Conservation (phyloP, 2,329 filamentous ascomycete genomes). For the Bipolaris bicolor region DNA sequence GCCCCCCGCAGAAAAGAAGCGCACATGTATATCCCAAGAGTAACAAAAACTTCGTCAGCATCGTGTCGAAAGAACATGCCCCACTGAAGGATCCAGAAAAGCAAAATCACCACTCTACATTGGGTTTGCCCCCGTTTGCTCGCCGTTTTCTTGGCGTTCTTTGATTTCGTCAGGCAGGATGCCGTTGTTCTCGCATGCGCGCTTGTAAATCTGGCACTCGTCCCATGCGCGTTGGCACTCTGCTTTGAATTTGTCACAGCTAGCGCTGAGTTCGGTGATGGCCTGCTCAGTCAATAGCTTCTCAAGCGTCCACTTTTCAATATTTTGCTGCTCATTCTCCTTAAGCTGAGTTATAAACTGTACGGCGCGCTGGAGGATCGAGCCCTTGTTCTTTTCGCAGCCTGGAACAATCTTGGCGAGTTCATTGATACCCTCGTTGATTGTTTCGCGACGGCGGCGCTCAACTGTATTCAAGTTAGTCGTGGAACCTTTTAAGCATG, state of each 20-base stretch:
- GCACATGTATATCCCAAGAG: constrained; percentile 13
- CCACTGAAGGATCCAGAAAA: neutral
- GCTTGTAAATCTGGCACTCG: constrained; percentile 80
- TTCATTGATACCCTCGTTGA: constrained; percentile 98
- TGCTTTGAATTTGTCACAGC: constrained; percentile 83
- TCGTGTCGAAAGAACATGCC: constrained; percentile 6
- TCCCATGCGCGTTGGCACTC: constrained; percentile 80
- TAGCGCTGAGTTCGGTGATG: constrained; percentile 83
- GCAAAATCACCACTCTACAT: constrained; percentile 4
- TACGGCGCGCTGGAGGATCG: constrained; percentile 90
- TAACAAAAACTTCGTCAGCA: constrained; percentile 12
- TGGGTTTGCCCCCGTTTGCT: constrained; percentile 45
- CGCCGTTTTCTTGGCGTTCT: constrained; percentile 47
- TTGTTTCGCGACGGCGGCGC: constrained; percentile 93
- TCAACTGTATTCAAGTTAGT: constrained; percentile 68
- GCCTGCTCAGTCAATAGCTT: constrained; percentile 90
- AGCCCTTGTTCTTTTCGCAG: constrained; percentile 99
- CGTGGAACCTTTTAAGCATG: neutral
- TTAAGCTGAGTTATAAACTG: constrained; percentile 94
- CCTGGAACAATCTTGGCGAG: constrained; percentile 96
- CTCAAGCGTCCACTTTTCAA: constrained; percentile 91
- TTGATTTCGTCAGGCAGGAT: constrained; percentile 51
- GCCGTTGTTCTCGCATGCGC: constrained; percentile 49
- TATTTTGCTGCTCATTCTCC: constrained; percentile 91
- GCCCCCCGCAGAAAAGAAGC: constrained; percentile 6